Evolutionary conservation across 768 basidiomycete species (phyloP), one percentile per base, ranked within the genome.

Genomic region (Aureoboletus auriporus): DNA sequence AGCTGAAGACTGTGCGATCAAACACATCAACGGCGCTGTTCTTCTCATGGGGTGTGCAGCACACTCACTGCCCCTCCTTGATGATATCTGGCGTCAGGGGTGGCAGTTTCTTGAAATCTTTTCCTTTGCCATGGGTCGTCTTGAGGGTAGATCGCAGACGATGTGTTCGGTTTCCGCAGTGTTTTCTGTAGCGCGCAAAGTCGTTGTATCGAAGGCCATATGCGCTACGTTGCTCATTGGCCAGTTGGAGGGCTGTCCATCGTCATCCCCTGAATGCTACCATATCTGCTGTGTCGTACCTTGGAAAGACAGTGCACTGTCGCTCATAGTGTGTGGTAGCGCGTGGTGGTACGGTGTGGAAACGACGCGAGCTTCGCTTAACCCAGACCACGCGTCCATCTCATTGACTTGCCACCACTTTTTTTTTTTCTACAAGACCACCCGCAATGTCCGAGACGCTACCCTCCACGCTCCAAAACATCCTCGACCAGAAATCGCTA

Each of bases 181-280:
- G 93, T 57, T 92, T 92, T 57, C 93, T 91, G 70, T 97, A 97
- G 44, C 93, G 83, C 45, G 75, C 71, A 66, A 83, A 86, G 64
- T 98, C 94, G 61, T 86, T 89, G 63, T 91, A 93, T 53, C 94
- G 83, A 53, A 96, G 71, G 6, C 95, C 95, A 66, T 94, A 95
- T 4, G 89, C 83, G 54, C 77, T 91, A 47, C 95, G 83, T 62
- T 96, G 92, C 63, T 91, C 86, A 64, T 94, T 93, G 34, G 81
- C 82, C 44, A 92, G 76, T 61, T 84, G 83, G 34, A 96, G 75
- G 20, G 91, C 93, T 96, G 54, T 42, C n/a, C 38, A 37, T 40
- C 37, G 16, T 37, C 33, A 47, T 54, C 31, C 31, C 54, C 40
- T 35, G 33, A 28, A 29, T 34, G 43, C 12, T 28, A n/a, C 33